These are phyloP conservation scores for Phytophthora fragariaefolia DNA, from an alignment of 352 stramenopile genomes.

Conservation along the genomic window DNA sequence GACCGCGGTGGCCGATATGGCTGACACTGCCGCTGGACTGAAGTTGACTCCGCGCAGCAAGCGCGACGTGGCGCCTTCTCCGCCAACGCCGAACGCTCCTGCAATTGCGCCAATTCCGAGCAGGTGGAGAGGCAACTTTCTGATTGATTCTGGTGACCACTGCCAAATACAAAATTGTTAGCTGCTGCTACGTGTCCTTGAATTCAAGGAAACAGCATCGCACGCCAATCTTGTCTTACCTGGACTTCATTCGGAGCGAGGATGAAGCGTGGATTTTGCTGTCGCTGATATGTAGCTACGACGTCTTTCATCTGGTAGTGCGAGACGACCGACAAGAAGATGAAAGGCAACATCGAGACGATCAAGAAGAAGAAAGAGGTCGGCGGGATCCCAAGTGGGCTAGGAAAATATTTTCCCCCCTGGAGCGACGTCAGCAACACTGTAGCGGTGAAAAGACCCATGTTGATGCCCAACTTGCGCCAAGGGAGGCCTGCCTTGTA, in stretches of 20 bases:
- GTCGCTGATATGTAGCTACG: slow-evolving; percentile 42
- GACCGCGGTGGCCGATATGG: slow-evolving; percentile 66
- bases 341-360: slow-evolving; percentile 58
- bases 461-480: slow-evolving; percentile 74
- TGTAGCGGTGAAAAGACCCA: slow-evolving; percentile 81
- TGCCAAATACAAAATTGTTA: slow-evolving; percentile 29
- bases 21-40: slow-evolving; percentile 62
- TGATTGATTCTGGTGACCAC: slow-evolving; percentile 53
- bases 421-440: slow-evolving; percentile 91
- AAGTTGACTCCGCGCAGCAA: slow-evolving; percentile 93
- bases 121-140: slow-evolving; percentile 81
- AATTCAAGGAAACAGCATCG: slow-evolving; percentile 4
- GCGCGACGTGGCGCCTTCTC: slow-evolving; percentile 90
- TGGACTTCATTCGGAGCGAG: slow-evolving; percentile 52
- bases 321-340: slow-evolving; percentile 72
- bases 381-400: slow-evolving; percentile 89
- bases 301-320: slow-evolving; percentile 62
- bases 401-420: slow-evolving; percentile 84
- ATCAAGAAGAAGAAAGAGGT: slow-evolving; percentile 86
- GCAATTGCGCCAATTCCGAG: slow-evolving; percentile 90
- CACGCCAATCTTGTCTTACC: slow-evolving; percentile 55
- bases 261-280: slow-evolving; percentile 49
- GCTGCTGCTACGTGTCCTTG: neutral
- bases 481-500: slow-evolving; percentile 47
- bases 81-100: slow-evolving; percentile 93